Evolutionary conservation across 164 flowering plant species (phyloP), one percentile per base, ranked within the genome.

Genomic region (Tetrastigma voinierianum): DNA sequence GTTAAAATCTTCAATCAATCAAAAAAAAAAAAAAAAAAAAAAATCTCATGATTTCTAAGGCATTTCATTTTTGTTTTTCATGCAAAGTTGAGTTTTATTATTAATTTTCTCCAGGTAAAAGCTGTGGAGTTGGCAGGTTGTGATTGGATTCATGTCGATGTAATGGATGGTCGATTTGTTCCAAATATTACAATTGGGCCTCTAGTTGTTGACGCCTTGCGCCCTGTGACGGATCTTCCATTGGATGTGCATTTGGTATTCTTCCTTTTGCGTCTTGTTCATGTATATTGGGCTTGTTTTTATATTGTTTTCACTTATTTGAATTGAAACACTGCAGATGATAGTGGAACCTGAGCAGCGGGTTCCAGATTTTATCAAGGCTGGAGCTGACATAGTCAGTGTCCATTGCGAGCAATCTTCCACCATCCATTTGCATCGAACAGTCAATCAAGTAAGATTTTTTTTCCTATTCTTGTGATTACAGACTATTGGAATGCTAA

Each of bases 101-200:
- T 32, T 70, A 59, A 57, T 49, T 67, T 59, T 65, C 11, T 67
- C 64, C 72, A 95, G 99, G 97, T 95, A 21, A 95, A 95, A 92
- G 99, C 99, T 51, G 91, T 95, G 64, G 99, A 95, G 72, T 56
- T 86, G 83, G 99, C 97, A 44, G 99, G 99, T 17, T 95, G 97
- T 83, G 99, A 95, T 73, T 95, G 99, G 99, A 95, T 95, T 72
- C 99, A 95, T 87, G 97, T 95, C 53, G 99, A 95, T 84, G 99
- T 95, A 17, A 92, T 95, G 99, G 99, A 95, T 78, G 99, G 99
- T 5, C 92, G 97, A 40, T 95, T 95, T 82, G 99, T 95, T 70
- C 99, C 99, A 17, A 95, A 92, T 74, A 95, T 95, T 61, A 92
- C 99, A 45, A 95, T 95, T 69, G 97, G 99, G 49, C 99, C 99